Percentiles rank a stretch among this genome's conserved stretches.
Conservation (phyloP, 805 yeast genomes). For the Cyberlindnera lachancei region DNA sequence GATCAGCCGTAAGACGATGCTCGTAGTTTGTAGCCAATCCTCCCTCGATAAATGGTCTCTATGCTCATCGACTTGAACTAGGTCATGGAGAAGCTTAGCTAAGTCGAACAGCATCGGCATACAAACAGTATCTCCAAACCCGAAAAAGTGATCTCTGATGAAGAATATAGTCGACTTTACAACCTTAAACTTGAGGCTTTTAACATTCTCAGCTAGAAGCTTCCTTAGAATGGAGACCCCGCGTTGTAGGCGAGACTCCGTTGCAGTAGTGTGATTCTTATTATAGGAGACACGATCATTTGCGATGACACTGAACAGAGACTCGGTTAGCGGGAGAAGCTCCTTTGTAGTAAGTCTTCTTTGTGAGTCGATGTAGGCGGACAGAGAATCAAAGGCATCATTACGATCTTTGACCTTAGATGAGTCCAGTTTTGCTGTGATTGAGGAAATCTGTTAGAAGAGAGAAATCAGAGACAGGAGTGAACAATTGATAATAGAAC, state of each 20-base stretch:
- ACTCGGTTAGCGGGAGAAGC: conserved; percentile 20
- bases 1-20: conserved; percentile 7
- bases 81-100: conserved; percentile 20
- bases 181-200: conserved; percentile 11
- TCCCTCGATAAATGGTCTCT: conserved; percentile 13
- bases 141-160: conserved; percentile 8
- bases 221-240: conserved; percentile 28
- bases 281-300: conserved; percentile 29
- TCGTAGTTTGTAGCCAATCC: conserved; percentile 11
- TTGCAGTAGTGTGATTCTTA: conserved; percentile 21
- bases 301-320: conserved; percentile 24
- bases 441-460: neutral
- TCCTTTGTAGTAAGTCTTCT: conserved; percentile 20
- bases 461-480: neutral
- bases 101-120: conserved; percentile 26
- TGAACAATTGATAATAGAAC: too few species aligned
- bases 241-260: conserved; percentile 24
- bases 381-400: conserved; percentile 38
- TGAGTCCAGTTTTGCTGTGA: conserved; percentile 32
- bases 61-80: conserved; percentile 18
- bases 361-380: conserved; percentile 20
- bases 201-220: conserved; percentile 8
- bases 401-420: conserved; percentile 47
- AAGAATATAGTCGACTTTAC: conserved; percentile 8
- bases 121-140: conserved; percentile 11